Evolutionary conservation across 2,329 filamentous ascomycete genomes (phyloP), one percentile per base, ranked within the genome.

Genomic region (Fusarium newnesense): DNA sequence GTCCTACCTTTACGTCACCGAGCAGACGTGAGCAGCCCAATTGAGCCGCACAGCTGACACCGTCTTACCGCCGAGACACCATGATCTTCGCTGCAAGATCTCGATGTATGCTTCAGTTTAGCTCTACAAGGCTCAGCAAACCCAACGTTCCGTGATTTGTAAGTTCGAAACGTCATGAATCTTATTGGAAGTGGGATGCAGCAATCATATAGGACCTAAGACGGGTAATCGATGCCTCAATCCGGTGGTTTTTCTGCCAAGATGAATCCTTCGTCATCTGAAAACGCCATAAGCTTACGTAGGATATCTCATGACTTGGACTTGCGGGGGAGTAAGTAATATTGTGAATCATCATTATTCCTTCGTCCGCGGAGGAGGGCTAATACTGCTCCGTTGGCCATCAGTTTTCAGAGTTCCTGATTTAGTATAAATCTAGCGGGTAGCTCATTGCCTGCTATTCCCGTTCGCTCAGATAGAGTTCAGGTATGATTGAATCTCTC

Each of bases 331-430:
- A 21, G 30, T 36, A 36, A 46, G 54, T 30, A 47, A 13, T 34
- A 26, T n/a, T 18, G 4, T 18, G 2, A 46, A 21, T 5, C 4
- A 28, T 13, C 9, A 2, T 3, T 18, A 10, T 28, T 18, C 7
- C 1, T 21, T 3, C 2, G 2, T 42, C 10, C 36, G 3, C 0
- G 15, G n/a, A 21, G 9, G 3, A 9, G 5, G 4, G 2, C 13
- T 13, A 3, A 46, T 26, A 24, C 32, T 21, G 1, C 16, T 15
- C 28, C 16, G 11, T 19, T 6, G 2, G 7, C 39, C 9, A 12
- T 24, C 4, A 18, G 19, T 15, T 5, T 12, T 36, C 0, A 16
- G 19, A 8, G 5, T 9, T 4, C 2, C 7, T 21, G 5, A 3
- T 5, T 34, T 12, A 19, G 28, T 46, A 57, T 57, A 57, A 57